phyloP scores from a whole-genome alignment of 106 monocot genomes.

The Hemerocallis citrina region DNA sequence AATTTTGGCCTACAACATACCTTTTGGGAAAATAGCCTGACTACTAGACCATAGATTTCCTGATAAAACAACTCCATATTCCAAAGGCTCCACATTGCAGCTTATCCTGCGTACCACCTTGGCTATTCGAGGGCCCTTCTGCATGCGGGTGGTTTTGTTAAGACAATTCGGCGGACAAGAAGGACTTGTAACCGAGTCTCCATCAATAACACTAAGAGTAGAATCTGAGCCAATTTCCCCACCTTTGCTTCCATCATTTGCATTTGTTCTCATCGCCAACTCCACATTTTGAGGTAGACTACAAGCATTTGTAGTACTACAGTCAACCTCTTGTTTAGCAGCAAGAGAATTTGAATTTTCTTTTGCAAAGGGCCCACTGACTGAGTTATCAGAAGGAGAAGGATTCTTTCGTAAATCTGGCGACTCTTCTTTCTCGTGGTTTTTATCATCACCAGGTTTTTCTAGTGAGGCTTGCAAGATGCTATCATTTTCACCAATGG shows the following conservation, averaged over 20 bases:
- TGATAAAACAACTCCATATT: slow-evolving; percentile 54
- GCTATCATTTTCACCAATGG: slow-evolving; percentile 20
- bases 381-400: slow-evolving; percentile 1
- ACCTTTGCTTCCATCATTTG: slow-evolving; percentile 16
- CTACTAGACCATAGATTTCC: slow-evolving; percentile 66
- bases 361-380: slow-evolving; percentile 2
- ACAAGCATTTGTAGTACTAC: neutral
- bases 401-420: slow-evolving; percentile 6
- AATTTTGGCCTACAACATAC: slow-evolving; percentile 16
- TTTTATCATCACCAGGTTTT: slow-evolving; percentile 4
- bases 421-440: slow-evolving; percentile 10
- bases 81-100: slow-evolving; percentile 57
- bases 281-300: slow-evolving; percentile 1
- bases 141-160: slow-evolving; percentile 27
- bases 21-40: slow-evolving; percentile 84
- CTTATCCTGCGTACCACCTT: slow-evolving; percentile 58
- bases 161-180: slow-evolving; percentile 15
- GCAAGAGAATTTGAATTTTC: slow-evolving; percentile 6
- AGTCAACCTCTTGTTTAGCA: slow-evolving; percentile 14
- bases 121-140: slow-evolving; percentile 64
- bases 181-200: slow-evolving; percentile 9
- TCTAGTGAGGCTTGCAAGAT: slow-evolving; percentile 5
- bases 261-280: slow-evolving; percentile 7
- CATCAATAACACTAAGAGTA: slow-evolving; percentile 5
- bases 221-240: slow-evolving; percentile 9